Conservation (phyloP, 108 stramenopile species). For the Licmophora abbreviata region DNA sequence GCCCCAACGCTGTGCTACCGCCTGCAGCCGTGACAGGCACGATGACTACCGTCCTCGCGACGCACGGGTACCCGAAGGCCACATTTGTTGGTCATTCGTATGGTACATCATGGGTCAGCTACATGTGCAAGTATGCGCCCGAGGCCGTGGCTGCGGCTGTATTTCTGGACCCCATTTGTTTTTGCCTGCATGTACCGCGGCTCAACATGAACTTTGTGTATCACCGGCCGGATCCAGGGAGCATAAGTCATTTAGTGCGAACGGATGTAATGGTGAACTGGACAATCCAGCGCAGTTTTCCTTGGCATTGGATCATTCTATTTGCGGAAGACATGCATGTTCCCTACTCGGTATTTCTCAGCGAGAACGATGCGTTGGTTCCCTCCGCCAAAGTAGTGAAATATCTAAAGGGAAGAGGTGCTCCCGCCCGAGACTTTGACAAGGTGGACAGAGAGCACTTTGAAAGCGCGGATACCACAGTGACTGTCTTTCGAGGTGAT, state of each 20-base stretch:
- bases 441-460: conserved; percentile 28
- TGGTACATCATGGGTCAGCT: conserved; percentile 75
- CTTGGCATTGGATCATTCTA: conserved; percentile 74
- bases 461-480: conserved; percentile 17
- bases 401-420: conserved; percentile 54
- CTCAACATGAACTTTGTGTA: conserved; percentile 79
- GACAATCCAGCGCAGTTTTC: conserved; percentile 80
- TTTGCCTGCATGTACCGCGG: conserved; percentile 67
- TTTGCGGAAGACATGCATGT: conserved; percentile 71
- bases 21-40: conserved; percentile 66
- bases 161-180: conserved; percentile 84
- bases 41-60: conserved; percentile 74
- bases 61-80: conserved; percentile 56
- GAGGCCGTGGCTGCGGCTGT: conserved; percentile 58
- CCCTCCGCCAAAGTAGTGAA: conserved; percentile 54
- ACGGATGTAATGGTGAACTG: conserved; percentile 77
- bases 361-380: conserved; percentile 71
- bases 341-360: conserved; percentile 64
- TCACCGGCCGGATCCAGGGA: conserved; percentile 66
- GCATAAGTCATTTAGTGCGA: conserved; percentile 62
- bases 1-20: conserved; percentile 54
- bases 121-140: conserved; percentile 74
- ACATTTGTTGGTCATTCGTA: conserved; percentile 79
- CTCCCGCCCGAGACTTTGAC: conserved; percentile 37
- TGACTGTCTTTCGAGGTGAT: conserved; percentile 53